Conservation (phyloP, 306 rosid species). For the Vigna angularis region DNA sequence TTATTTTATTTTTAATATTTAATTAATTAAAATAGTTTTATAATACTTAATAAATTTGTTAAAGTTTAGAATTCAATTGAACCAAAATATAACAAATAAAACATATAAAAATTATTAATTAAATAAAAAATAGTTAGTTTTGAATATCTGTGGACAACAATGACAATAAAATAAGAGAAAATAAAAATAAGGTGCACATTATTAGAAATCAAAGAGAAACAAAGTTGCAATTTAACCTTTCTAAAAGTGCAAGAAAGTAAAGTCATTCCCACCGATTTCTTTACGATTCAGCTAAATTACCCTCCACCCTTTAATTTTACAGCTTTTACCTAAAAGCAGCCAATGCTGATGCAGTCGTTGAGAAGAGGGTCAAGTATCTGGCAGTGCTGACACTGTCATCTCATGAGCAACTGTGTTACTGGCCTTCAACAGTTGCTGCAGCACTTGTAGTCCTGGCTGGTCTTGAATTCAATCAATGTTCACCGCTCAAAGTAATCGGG, state of each 20-base stretch:
- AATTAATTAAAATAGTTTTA: no score
- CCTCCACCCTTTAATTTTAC: slow-evolving; percentile 26
- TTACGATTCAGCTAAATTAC: slow-evolving; percentile 3
- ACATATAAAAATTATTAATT: no score
- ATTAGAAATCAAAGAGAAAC: no score
- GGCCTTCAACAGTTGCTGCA: slow-evolving; percentile 98
- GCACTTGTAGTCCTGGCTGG: slow-evolving; percentile 83
- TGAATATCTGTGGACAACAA: no score
- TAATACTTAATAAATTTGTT: no score
- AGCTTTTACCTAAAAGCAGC: slow-evolving; percentile 93
- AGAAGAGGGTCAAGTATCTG: slow-evolving; percentile 75
- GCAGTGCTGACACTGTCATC: slow-evolving; percentile 71
- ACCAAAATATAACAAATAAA: no score
- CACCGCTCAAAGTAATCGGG: slow-evolving; percentile 65
- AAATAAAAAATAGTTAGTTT: no score
- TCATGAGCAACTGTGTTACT: slow-evolving; percentile 63
- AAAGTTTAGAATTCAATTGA: no score
- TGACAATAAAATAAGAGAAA: no score
- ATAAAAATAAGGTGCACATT: no score
- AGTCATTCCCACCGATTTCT: slow-evolving; percentile 7
- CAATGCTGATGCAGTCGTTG: slow-evolving; percentile 67
- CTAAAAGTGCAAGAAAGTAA: slow-evolving; percentile 6
- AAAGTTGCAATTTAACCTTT: not conserved
- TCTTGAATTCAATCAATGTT: slow-evolving; percentile 60
- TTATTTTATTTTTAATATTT: no score